Evolutionary conservation across 148 eudicot species (phyloP).

Genomic region (Cornus suecica): DNA sequence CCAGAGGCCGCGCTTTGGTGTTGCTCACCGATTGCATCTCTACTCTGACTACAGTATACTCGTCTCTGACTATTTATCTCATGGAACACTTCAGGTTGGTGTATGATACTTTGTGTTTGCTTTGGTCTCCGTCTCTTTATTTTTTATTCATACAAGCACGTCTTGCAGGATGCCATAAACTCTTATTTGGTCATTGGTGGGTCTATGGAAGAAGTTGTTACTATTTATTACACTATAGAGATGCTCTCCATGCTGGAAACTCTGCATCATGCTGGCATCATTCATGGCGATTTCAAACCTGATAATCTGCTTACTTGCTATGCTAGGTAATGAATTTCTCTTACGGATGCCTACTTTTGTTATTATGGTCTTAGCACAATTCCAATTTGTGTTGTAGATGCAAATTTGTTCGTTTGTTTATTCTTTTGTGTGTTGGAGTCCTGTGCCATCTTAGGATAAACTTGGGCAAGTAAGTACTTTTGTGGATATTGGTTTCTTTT

Average conservation of each 20-base stretch:
- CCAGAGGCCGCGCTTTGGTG: constrained; percentile 80
- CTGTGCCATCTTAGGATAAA: too few species aligned
- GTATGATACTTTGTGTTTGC: constrained; percentile 17
- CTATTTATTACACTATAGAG: constrained; percentile 93
- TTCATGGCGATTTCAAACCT: constrained; percentile 98
- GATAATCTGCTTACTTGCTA: constrained; percentile 89
- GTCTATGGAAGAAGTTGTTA: constrained; percentile 82
- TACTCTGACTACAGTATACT: constrained; percentile 88
- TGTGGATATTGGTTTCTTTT: too few species aligned
- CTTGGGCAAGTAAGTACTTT: too few species aligned
- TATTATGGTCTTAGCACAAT: not conserved
- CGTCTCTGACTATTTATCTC: constrained; percentile 68
- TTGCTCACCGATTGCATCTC: constrained; percentile 75
- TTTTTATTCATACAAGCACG: constrained; percentile 9
- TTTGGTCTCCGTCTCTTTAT: not conserved
- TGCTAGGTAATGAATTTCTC: constrained; percentile 53
- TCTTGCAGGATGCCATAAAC: constrained; percentile 88
- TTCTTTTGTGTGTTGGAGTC: too few species aligned
- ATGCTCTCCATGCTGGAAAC: constrained; percentile 85
- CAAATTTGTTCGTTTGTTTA: too few species aligned
- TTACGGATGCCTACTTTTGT: constrained; percentile 1
- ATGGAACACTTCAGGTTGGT: constrained; percentile 93
- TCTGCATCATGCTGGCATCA: constrained; percentile 65
- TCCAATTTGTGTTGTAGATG: too few species aligned
- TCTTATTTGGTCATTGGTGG: constrained; percentile 57